Base-by-base conservation (phyloP, 176 grass and related monocot species). In the Avena eriantha region DNA sequence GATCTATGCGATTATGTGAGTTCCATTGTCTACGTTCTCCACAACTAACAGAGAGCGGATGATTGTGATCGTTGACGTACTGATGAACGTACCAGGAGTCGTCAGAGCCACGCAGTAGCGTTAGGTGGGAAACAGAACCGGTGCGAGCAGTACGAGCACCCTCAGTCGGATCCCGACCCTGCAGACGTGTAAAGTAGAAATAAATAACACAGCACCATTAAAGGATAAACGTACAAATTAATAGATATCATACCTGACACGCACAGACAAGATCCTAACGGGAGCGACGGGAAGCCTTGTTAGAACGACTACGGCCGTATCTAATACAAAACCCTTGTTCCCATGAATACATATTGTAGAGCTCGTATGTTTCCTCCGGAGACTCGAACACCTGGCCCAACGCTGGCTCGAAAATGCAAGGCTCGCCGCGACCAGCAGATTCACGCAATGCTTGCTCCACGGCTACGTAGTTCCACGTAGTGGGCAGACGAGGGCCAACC, bases 131-230 rank as follows among this genome's bases (percentile, higher is more conserved):
- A 0, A 16, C 6, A 5, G 34, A 69, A 0, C 67, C 67, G 4
- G 67, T 19, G 0, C 34, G 2, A 2, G 18, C 15, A 0, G 33
- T 18, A 0, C 33, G 13, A 1, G 29, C 1, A 5, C 17, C 53
- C 33, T 69, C 66, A 35, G 7, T 2, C 2, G 3, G 13, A 14
- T 36, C 34, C 0, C 7, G 8, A 8, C 34, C 34, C 13, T 29
- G 29, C 29, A 29, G 1, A 29, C 1, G 29, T 29, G 29, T 1
- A 29, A 29, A 29, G 29, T 29, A 29, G 2, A 29, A 29, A 29
- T 29, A 29, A 29, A 29, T 1, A 29, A 1, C 29, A 2, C 29
- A 29, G 29, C 29, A 29, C 29, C 29, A 29, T 29, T 29, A 1
- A 29, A 29, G 29, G 29, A 29, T 29, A 29, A 29, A 29, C 29